Percentiles rank a stretch among this genome's conserved stretches.
These are phyloP conservation scores for Vitis rupestris DNA, from an alignment of 164 flowering plant species.

Conservation along the genomic window DNA sequence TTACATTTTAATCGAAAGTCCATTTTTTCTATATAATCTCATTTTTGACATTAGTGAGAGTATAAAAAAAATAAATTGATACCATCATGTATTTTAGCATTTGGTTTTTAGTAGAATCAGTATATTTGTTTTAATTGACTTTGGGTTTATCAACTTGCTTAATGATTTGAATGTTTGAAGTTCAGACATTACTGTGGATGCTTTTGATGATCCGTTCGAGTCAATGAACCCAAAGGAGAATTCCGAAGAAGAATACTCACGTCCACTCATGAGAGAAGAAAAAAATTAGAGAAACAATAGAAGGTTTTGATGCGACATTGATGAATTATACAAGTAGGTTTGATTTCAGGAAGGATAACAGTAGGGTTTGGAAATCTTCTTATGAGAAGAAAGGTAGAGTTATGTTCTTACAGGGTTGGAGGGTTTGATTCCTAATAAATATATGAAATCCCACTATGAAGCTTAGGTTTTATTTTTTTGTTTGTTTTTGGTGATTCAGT, in stretches of 20 bases:
- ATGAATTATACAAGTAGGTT: slow-evolving; percentile 3
- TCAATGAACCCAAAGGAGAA: slow-evolving; percentile 16
- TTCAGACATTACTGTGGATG: slow-evolving; percentile 19
- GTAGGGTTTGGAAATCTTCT: slow-evolving; percentile 13
- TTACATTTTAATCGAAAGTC: no score
- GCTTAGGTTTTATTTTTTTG: no score
- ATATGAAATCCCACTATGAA: no score
- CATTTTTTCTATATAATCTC: no score
- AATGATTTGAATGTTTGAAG: slow-evolving; percentile 5
- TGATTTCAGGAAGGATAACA: slow-evolving; percentile 11
- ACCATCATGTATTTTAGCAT: no score
- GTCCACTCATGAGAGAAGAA: slow-evolving; percentile 10
- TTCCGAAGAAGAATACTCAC: slow-evolving; percentile 13
- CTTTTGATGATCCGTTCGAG: slow-evolving; percentile 15
- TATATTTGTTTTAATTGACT: no score
- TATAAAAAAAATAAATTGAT: no score
- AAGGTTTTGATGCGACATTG: slow-evolving; percentile 12
- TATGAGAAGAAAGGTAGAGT: slow-evolving; percentile 27
- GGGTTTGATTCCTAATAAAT: no score
- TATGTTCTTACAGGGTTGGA: neutral
- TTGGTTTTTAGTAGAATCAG: no score
- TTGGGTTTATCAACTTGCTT: neutral
- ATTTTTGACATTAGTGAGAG: no score
- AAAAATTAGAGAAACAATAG: slow-evolving; percentile 7
- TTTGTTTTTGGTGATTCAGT: no score